phyloP scores from a whole-genome alignment of 192 early-diverging fungal species.

The Gigaspora rosea region DNA sequence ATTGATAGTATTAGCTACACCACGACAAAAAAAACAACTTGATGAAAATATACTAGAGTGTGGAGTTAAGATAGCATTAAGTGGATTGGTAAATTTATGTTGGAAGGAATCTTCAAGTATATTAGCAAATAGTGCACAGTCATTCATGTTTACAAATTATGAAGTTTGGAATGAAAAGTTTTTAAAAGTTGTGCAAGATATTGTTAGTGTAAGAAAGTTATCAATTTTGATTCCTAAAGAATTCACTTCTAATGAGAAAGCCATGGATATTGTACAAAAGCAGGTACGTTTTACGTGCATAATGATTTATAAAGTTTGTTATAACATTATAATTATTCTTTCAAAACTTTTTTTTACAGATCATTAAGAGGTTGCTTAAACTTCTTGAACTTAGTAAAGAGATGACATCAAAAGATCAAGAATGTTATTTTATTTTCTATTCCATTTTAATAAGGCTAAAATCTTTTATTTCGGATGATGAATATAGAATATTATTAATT shows the following conservation, averaged over 20 bases:
- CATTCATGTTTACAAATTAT: not conserved
- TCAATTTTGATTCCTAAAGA: conserved; percentile 7
- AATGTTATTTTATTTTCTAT: conserved; percentile 10
- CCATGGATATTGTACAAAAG: not conserved
- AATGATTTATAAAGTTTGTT: no score
- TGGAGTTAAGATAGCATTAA: conserved; percentile 34
- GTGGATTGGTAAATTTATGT: conserved; percentile 37
- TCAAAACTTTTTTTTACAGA: not conserved
- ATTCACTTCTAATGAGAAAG: not conserved
- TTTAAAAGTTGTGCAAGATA: not conserved
- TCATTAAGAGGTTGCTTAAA: not conserved
- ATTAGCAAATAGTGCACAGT: not conserved
- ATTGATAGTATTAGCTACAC: conserved; percentile 43
- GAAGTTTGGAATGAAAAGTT: conserved; percentile 12
- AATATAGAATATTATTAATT: not conserved
- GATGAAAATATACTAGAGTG: conserved; percentile 18
- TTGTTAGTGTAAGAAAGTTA: not conserved
- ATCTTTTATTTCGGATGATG: conserved; percentile 7
- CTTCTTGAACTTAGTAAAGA: conserved; percentile 7
- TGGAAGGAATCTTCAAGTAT: conserved; percentile 31
- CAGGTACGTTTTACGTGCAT: not conserved
- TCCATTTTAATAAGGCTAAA: not conserved
- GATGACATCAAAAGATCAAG: not conserved
- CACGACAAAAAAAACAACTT: not conserved
- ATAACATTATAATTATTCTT: not conserved